These are phyloP conservation scores for Kwoniella europaea DNA, from an alignment of 768 basidiomycete genomes.

Conservation along the genomic window DNA sequence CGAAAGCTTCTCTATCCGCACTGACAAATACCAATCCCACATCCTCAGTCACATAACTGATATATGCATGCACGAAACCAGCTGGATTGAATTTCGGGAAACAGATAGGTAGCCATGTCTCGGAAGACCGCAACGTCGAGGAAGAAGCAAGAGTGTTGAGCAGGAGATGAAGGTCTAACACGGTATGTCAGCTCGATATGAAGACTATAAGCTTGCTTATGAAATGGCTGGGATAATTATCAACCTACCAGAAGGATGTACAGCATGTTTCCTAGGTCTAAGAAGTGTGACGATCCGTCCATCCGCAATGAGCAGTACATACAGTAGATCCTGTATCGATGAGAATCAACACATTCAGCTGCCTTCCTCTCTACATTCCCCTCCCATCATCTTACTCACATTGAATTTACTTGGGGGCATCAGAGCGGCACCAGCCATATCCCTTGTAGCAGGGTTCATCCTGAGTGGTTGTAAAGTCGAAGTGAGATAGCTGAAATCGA, in stretches of 20 bases:
- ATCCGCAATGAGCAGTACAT: constrained; percentile 80
- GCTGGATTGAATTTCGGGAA: constrained; percentile 89
- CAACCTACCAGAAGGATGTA: constrained; percentile 81
- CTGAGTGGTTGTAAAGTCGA: constrained; percentile 81
- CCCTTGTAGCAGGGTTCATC: constrained; percentile 71
- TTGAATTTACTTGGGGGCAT: constrained; percentile 80
- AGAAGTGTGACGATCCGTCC: constrained; percentile 83
- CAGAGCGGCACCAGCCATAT: constrained; percentile 77
- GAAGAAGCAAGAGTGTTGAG: constrained; percentile 87
- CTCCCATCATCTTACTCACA: constrained; percentile 60
- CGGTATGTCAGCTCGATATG: background rate
- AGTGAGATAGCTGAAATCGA: constrained; percentile 78
- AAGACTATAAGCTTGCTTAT: background rate
- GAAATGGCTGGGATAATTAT: background rate
- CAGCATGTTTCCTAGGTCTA: constrained; percentile 88
- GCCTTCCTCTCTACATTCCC: too few relatives aligned
- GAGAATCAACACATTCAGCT: too few relatives aligned
- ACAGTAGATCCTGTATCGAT: constrained; percentile 75
- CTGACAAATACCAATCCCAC: constrained; percentile 80
- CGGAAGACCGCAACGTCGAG: constrained; percentile 72
- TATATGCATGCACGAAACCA: constrained; percentile 89
- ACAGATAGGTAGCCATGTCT: constrained; percentile 94
- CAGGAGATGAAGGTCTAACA: constrained; percentile 82
- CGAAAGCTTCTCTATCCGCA: constrained; percentile 77
- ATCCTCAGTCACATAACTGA: constrained; percentile 60